Percentiles rank a stretch among this genome's conserved stretches.
Conservation (phyloP, 2,329 filamentous ascomycete species). For the Microsporum ferrugineum region DNA sequence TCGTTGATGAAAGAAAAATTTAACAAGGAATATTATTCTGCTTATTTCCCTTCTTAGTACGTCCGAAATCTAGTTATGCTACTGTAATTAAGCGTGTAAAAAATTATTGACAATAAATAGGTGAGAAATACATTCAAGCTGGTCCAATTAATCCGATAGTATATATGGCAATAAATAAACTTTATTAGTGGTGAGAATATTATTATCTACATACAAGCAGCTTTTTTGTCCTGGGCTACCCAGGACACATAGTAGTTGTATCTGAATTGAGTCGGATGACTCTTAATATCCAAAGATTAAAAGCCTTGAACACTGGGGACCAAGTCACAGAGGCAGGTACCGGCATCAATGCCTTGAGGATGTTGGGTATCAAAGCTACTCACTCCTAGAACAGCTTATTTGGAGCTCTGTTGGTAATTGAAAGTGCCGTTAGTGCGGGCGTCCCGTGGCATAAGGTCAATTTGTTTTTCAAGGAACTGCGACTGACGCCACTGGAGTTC, state of each 20-base stretch:
- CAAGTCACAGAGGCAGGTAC: neutral
- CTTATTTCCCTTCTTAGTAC: neutral
- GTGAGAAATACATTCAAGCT: too few species aligned
- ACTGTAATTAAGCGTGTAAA: too few species aligned
- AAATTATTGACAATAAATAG: too few species aligned
- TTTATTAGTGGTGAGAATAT: neutral
- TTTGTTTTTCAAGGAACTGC: slow-evolving; percentile 41
- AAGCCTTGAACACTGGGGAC: neutral
- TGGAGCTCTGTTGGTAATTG: neutral
- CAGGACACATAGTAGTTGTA: neutral
- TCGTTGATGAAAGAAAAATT: neutral
- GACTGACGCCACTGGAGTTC: slow-evolving; percentile 57
- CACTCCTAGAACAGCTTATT: neutral
- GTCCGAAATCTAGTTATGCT: too few species aligned
- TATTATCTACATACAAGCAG: neutral
- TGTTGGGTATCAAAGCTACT: neutral
- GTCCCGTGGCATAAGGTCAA: neutral
- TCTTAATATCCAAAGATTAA: neutral
- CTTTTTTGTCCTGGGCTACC: neutral
- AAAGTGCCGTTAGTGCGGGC: neutral
- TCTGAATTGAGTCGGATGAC: neutral
- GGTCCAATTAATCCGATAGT: neutral
- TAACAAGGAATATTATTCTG: neutral
- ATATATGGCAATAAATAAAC: neutral
- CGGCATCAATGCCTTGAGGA: neutral